These are phyloP conservation scores for Aspergillus cristatus DNA, from an alignment of 495 filamentous ascomycete species.

Conservation along the genomic window DNA sequence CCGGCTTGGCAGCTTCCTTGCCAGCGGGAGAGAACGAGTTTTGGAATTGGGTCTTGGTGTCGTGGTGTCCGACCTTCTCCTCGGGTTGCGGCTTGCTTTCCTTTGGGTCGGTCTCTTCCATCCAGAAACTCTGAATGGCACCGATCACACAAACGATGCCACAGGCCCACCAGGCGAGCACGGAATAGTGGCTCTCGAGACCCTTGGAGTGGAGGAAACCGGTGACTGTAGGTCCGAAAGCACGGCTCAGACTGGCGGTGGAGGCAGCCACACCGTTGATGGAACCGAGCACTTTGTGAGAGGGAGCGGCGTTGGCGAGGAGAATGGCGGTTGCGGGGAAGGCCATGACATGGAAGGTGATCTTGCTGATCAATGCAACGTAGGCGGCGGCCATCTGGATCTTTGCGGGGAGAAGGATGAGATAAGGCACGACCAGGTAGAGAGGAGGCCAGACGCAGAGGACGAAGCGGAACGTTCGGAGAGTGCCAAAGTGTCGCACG, in stretches of 20 bases:
- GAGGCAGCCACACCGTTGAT: slow-evolving; percentile 93
- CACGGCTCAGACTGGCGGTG: slow-evolving; percentile 75
- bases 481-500: slow-evolving; percentile 59
- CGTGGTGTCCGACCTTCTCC: slow-evolving; percentile 15
- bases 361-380: slow-evolving; percentile 72
- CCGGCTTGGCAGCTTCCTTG: slow-evolving; percentile 16
- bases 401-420: slow-evolving; percentile 66
- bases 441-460: slow-evolving; percentile 78
- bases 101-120: slow-evolving; percentile 35
- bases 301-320: slow-evolving; percentile 74
- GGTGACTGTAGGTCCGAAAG: slow-evolving; percentile 80
- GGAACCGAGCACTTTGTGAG: slow-evolving; percentile 68
- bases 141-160: slow-evolving; percentile 66
- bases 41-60: slow-evolving; percentile 12
- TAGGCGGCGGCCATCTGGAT: slow-evolving; percentile 67
- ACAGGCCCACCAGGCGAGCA: slow-evolving; percentile 87
- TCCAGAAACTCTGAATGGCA: slow-evolving; percentile 48
- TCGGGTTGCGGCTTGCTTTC: slow-evolving; percentile 11
- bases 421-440: slow-evolving; percentile 81
- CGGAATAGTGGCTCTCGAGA: slow-evolving; percentile 67
- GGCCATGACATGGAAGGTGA: slow-evolving; percentile 72
- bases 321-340: slow-evolving; percentile 84
- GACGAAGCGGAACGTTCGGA: slow-evolving; percentile 71
- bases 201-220: slow-evolving; percentile 78
- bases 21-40: slow-evolving; percentile 8